Base-by-base conservation (phyloP, 1,284 basidiomycete species). In the Ustilago esculenta region DNA sequence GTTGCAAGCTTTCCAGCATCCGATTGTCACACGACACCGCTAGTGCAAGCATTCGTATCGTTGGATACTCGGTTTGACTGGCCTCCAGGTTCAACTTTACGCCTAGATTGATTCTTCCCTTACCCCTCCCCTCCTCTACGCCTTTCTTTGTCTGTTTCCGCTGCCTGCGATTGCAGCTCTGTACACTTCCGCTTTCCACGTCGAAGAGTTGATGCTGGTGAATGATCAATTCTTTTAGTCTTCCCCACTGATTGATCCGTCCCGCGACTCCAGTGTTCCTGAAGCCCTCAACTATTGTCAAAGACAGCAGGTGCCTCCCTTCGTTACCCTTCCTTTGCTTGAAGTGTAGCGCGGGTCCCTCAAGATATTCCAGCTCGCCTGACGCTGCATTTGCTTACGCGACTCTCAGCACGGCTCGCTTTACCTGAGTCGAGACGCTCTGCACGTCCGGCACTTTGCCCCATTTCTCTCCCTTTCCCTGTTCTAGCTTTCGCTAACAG, bases 141-240 rank as follows among this genome's bases (percentile, higher is more conserved):
- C 29, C n/a, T n/a, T n/a, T n/a, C n/a, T n/a, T n/a, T 47, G 27
- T 49, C 12, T 24, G 35, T 24, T 49, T 21, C 20, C 21, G 32
- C 32, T 59, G 35, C 50, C 12, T 30, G 9, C 8, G 27, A 32
- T 15, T 35, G 49, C 34, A 43, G 44, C 43, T 47, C 40, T 61
- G 64, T 60, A 68, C 17, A 24, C 54, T 51, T 39, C 40, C 20
- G n/a, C 34, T 27, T 42, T 37, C 34, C 44, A 34, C 37, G 23
- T 45, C 36, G 43, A 33, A 50, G 53, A 60, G 57, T 67, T 57
- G 57, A 63, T 68, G 58, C 46, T 68, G 65, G 58, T 68, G 65
- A 68, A 68, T 68, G 58, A 61, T 68, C 58, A 63, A 63, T 57
- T 47, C 45, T 32, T 68, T 68, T 63, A 53, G 65, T 63, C 8